Evolutionary conservation across 352 stramenopile genomes (phyloP), one percentile per base, ranked within the genome.

Genomic region (Globisporangium sylvaticum): DNA sequence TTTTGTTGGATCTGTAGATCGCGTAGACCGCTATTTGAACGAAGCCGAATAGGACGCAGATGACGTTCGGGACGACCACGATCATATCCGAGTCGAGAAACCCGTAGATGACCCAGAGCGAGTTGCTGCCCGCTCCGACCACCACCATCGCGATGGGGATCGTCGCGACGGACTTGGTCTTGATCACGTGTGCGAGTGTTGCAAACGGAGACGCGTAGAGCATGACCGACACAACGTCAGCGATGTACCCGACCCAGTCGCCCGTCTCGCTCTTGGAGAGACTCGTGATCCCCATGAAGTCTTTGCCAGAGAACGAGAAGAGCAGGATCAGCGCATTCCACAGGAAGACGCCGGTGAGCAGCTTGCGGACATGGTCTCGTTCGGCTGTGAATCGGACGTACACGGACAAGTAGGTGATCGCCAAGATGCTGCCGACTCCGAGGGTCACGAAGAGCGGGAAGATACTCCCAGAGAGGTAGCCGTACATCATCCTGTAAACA

Each of bases 161-260:
- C 15, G 67, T 77, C 9, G 61, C 66, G 4, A 64, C 65, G 0
- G 64, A 77, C 15, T 71, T 66, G 10, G 73, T 78, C 52, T 69
- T 68, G 46, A 80, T 58, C 58, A 82, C 73, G 46, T 67, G 74
- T 15, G 63, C 73, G 48, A 82, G 76, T 15, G 72, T 82, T 60
- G 76, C 75, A 48, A 82, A 78, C 4, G 75, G 73, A 1, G 70
- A 77, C 5, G 77, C 50, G 61, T 78, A 82, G 0, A 73, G 71
- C 65, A 68, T 70, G 39, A 67, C 25, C 32, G 25, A 25, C 18
- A 24, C 37, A 5, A 22, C 12, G n/a, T 27, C 34, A 29, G 72
- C 68, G 60, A 82, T 70, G 67, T 78, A 78, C 31, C 75, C 75
- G 27, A 67, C 52, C 31, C 54, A 63, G 39, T 70, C 29, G 10